phyloP scores from a whole-genome alignment of 208 protist genomes.

The Angomonas deanei region DNA sequence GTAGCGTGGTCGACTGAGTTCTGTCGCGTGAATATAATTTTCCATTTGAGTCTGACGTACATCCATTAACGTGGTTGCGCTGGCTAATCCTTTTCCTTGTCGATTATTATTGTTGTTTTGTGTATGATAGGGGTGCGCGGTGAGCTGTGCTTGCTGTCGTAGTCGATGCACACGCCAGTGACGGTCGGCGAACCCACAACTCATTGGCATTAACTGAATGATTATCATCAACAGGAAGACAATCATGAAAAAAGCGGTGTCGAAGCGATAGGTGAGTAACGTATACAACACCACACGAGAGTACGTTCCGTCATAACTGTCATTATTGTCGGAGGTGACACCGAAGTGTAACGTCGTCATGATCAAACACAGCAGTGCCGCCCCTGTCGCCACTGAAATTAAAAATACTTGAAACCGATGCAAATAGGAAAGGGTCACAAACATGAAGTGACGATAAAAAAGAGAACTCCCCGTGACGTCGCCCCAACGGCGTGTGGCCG shows the following conservation, averaged over 20 bases:
- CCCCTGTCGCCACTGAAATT: constrained; percentile 22
- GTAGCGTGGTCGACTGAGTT: neutral
- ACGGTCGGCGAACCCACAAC: constrained; percentile 28
- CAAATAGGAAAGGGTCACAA: constrained; percentile 19
- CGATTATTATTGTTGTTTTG: neutral
- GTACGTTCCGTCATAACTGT: too few species aligned
- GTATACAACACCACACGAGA: constrained; percentile 16
- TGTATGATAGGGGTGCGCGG: neutral
- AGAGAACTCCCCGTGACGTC: constrained; percentile 9
- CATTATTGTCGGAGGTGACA: too few species aligned
- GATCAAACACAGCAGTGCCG: constrained; percentile 27
- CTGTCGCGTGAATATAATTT: neutral
- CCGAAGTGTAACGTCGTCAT: constrained; percentile 20
- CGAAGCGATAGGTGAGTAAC: constrained; percentile 19
- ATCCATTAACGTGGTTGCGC: neutral
- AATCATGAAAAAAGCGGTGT: constrained; percentile 32
- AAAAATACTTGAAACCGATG: constrained; percentile 29
- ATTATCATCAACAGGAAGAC: constrained; percentile 37
- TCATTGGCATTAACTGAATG: constrained; percentile 25
- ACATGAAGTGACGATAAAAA: constrained; percentile 13
- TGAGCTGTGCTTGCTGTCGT: constrained; percentile 9
- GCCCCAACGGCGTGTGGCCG: neutral
- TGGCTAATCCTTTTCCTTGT: neutral
- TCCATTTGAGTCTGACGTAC: neutral
- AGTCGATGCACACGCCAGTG: constrained; percentile 21